Evolutionary conservation across 306 rosid species (phyloP).

Genomic region (Fragaria nilgerrensis): DNA sequence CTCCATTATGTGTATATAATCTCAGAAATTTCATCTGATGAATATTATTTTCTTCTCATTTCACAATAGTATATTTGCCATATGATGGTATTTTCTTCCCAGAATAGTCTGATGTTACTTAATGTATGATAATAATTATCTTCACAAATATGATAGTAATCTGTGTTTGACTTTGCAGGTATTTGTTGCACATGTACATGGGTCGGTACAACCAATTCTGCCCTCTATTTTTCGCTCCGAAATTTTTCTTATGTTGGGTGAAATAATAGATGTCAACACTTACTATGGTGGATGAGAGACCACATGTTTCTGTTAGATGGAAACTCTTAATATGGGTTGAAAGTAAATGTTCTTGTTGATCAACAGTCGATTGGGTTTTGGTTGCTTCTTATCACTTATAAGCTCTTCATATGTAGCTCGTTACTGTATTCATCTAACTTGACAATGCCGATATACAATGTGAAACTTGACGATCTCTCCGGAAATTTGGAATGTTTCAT

Average conservation of each 20-base stretch:
- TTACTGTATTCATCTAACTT: not conserved
- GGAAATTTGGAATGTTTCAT: not conserved
- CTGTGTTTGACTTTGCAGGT: conserved; percentile 45
- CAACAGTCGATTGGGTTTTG: not conserved
- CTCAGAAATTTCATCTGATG: not conserved
- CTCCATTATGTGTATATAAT: not conserved
- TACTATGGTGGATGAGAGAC: conserved; percentile 38
- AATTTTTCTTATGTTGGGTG: conserved; percentile 29
- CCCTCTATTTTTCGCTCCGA: conserved; percentile 35
- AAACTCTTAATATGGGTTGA: conserved; percentile 9
- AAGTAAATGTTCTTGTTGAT: conserved; percentile 6
- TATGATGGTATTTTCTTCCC: not conserved
- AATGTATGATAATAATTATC: not conserved
- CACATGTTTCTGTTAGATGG: conserved; percentile 9
- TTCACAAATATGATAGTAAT: conserved; percentile 20
- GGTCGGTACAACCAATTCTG: conserved; percentile 41
- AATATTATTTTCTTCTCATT: not conserved
- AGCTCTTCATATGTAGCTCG: not conserved
- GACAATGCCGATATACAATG: not conserved
- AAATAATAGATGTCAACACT: conserved; percentile 40
- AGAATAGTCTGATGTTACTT: not conserved
- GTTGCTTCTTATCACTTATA: not conserved
- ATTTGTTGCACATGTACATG: conserved; percentile 44
- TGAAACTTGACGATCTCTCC: not conserved
- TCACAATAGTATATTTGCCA: not conserved